Conservation (phyloP, 2,329 filamentous ascomycete species). For the Colletotrichum australisinense region DNA sequence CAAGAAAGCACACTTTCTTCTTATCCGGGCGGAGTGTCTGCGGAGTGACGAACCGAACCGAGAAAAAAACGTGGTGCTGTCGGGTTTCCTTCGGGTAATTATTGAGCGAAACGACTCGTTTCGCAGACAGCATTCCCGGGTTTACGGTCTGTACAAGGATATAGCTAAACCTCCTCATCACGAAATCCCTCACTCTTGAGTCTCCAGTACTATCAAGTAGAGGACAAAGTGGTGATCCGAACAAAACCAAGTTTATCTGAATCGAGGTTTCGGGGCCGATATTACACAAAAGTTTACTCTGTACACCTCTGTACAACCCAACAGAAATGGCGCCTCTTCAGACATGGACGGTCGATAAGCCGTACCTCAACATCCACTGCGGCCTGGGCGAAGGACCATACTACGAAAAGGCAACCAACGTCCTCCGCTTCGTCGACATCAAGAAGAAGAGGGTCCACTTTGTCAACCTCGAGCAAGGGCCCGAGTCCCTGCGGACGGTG, state of each 20-base stretch:
- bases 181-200: slow-evolving; percentile 16
- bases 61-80: not conserved
- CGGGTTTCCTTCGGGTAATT: slow-evolving; percentile 33
- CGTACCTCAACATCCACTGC: slow-evolving; percentile 73
- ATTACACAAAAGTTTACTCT: too few relatives aligned
- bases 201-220: not conserved
- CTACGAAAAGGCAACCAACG: slow-evolving; percentile 74
- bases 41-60: slow-evolving; percentile 11
- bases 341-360: slow-evolving; percentile 62
- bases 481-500: slow-evolving; percentile 70
- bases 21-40: not conserved
- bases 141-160: slow-evolving; percentile 2
- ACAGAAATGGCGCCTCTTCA: slow-evolving; percentile 52
- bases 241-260: not conserved
- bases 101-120: not conserved
- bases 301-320: not conserved
- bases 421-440: slow-evolving; percentile 85
- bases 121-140: not conserved
- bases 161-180: slow-evolving; percentile 15
- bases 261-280: too few relatives aligned
- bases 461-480: slow-evolving; percentile 73
- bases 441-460: slow-evolving; percentile 79
- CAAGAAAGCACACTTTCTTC: not conserved
- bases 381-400: slow-evolving; percentile 80
- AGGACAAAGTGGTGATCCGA: too few relatives aligned